Evolutionary conservation across 179 eudicot genomes (phyloP), one percentile per base, ranked within the genome.

Genomic region (Beta macrorhiza): DNA sequence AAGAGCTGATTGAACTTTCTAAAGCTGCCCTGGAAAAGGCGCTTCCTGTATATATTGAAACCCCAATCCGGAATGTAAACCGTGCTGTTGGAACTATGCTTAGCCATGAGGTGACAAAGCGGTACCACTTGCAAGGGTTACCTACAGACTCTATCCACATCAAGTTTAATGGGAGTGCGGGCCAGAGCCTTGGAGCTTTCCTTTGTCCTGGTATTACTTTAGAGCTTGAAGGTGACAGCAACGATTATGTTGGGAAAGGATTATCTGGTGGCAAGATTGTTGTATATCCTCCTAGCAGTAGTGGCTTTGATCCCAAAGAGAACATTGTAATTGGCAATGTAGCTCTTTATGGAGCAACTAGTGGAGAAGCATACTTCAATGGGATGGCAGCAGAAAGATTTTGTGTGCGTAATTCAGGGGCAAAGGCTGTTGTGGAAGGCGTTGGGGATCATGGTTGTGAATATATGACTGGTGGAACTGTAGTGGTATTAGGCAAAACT

Each of bases 371-470:
- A 11, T 97, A 97, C 81, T 97, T 97, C 74, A 97, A 92, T 63
- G 99, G 99, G 52, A 95, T 97, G 98, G 99, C 99, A 0, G 99
- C 99, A 32, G 99, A 97, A 86, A 91, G 99, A 81, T 97, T 97
- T 72, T 91, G 95, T 80, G 99, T 97, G 8, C 93, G 99, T 29
- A 97, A 97, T 83, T 97, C 99, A 9, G 99, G 99, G 78, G 98
- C 92, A 15, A 92, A 88, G 84, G 91, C 99, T 37, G 99, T 97
- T 72, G 98, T 95, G 16, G 98, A 97, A 91, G 99, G 99, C 70
- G 97, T 95, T 79, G 99, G 99, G 63, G 99, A 97, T 83, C 98
- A 97, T 70, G 98, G 99, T n/a, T 97, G 99, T 63, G 99, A 97
- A 85, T 97, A 97, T 87, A 97, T 97, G 99, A 97, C 98, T 32